Base-by-base conservation (phyloP, 169 alveolate genomes). In the Ichthyophthirius multifiliis region DNA sequence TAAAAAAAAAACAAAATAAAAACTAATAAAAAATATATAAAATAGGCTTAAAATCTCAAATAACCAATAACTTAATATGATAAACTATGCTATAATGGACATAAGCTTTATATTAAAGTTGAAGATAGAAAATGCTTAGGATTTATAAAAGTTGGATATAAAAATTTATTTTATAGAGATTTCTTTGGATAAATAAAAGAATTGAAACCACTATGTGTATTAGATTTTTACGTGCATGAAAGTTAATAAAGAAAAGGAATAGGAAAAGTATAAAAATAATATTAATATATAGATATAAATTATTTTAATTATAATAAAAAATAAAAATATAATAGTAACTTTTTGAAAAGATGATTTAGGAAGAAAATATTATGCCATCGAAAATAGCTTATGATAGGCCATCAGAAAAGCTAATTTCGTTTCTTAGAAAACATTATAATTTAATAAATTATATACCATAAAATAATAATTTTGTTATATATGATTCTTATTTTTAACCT, bases 381-480 rank as follows among this genome's bases (percentile, higher is more conserved):
- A 88, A 90, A 88, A 74, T 96, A 65, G 98, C 97, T 31, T 93
- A 92, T 87, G 98, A 96, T 87, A 89, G 97, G 7, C 98, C 98
- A 30, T 92, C 97, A 15, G 77, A 86, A 44, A 94, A 93, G 87
- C 77, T 93, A 34, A 48, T 90, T 65, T 78, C 86, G n/a, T 95
- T 95, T 77, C 79, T 95, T 32, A 77, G 82, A 35, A 95, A 94
- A 75, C 92, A 94, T 84, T 94, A 89, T 71, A 86, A 88, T 37
- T 88, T 95, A 47, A 46, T 43, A 3, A 73, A 78, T 76, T 91
- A 83, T 83, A 85, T 89, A 4, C 96, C 95, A 20, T 88, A 95
- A 83, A 92, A 92, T 74, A 95, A 95, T 73, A 93, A 93, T 67
- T 95, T 75, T 76, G 95, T 93, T 20, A 85, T 94, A 16, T 94